Evolutionary conservation across 2,329 filamentous ascomycete genomes (phyloP).

Genomic region (Paracamarosporium sp.): DNA sequence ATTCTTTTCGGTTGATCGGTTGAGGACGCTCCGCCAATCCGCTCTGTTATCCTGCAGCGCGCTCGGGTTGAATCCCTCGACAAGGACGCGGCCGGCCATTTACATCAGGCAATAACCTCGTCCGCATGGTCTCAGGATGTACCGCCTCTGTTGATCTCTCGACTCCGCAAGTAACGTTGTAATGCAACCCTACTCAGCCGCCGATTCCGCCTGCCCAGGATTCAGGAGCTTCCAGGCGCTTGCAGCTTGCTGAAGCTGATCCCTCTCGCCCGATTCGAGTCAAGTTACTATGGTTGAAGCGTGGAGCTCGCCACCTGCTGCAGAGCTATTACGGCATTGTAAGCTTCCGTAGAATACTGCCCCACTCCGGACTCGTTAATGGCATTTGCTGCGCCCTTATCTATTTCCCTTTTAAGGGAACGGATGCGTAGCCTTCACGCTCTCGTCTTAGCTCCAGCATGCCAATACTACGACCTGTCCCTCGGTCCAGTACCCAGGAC

Average conservation of each 20-base stretch:
- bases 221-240: not conserved
- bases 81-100: not conserved
- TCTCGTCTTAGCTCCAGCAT: constrained; percentile 9
- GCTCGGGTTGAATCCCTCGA: not conserved
- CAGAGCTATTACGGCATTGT: not conserved
- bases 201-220: not conserved
- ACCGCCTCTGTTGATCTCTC: constrained; percentile 14
- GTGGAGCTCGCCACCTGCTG: constrained; percentile 1
- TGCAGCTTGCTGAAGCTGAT: constrained; percentile 1
- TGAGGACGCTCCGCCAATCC: not conserved
- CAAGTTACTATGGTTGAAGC: constrained; percentile 2
- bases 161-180: constrained; percentile 12
- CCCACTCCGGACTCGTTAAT: constrained; percentile 6
- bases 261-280: not conserved
- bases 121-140: constrained; percentile 5
- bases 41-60: not conserved
- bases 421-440: constrained; percentile 11
- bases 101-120: not conserved
- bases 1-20: constrained; percentile 1
- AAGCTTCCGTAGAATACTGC: not conserved
- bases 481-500: constrained; percentile 8
- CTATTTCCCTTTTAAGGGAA: constrained; percentile 10
- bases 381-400: constrained; percentile 7
- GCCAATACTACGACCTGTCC: constrained; percentile 5
- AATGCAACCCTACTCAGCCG: constrained; percentile 12